Evolutionary conservation across 176 grass and related monocot genomes (phyloP).

Genomic region (Aegilops tauschii): DNA sequence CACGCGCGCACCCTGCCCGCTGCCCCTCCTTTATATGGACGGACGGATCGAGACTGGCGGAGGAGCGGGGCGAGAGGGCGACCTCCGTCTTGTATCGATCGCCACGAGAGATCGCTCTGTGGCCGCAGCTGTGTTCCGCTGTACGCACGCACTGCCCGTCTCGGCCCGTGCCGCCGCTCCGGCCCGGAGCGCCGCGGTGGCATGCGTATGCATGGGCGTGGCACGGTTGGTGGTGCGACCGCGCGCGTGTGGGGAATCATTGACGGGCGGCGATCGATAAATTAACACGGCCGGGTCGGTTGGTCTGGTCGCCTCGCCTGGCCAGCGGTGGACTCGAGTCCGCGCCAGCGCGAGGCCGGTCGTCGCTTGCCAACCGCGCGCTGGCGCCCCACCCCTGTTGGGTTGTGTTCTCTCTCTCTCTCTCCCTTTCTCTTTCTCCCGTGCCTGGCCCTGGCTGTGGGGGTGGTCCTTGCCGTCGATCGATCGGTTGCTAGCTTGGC

Average conservation of each 20-base stretch:
- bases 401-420: background rate
- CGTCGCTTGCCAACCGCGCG: slow-evolving; percentile 6
- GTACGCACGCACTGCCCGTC: background rate
- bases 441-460: background rate
- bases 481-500: slow-evolving; percentile 42
- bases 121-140: background rate
- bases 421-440: background rate
- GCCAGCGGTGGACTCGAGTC: slow-evolving; percentile 36
- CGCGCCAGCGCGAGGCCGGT: background rate
- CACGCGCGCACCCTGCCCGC: background rate
- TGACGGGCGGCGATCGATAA: background rate
- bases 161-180: too few relatives aligned
- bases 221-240: slow-evolving; percentile 5
- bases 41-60: too few relatives aligned
- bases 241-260: slow-evolving; percentile 36
- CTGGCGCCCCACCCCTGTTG: background rate
- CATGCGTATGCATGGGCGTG: background rate
- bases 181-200: background rate
- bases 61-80: too few relatives aligned
- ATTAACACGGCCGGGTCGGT: background rate
- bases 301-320: background rate
- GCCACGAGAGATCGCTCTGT: background rate
- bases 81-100: too few relatives aligned
- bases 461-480: background rate
- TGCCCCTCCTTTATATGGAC: slow-evolving; percentile 16